Evolutionary conservation across 106 monocot species (phyloP).

Genomic region (Phalaenopsis aphrodite): DNA sequence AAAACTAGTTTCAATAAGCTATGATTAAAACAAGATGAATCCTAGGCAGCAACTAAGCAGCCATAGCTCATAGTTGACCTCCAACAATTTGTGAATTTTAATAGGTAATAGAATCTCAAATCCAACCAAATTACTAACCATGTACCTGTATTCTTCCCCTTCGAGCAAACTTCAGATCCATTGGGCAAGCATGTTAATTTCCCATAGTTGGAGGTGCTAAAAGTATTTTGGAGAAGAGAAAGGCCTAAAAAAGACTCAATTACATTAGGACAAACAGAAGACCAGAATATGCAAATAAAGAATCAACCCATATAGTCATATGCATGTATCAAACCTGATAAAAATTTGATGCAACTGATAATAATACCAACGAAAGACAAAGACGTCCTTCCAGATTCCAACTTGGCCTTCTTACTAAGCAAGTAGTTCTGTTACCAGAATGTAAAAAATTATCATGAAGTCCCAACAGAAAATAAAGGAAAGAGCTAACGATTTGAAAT

Average conservation of each 20-base stretch:
- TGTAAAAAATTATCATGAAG: neutral
- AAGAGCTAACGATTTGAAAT: neutral
- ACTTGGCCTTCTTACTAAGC: constrained; percentile 46
- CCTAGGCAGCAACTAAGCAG: neutral
- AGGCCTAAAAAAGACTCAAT: constrained; percentile 31
- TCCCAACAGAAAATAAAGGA: neutral
- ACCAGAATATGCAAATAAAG: neutral
- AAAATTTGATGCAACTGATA: constrained; percentile 54
- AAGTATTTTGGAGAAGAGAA: constrained; percentile 39
- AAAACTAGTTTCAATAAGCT: neutral
- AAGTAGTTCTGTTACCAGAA: constrained; percentile 52
- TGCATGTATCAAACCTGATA: constrained; percentile 59
- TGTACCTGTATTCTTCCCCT: constrained; percentile 39
- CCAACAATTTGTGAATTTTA: neutral
- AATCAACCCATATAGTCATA: neutral
- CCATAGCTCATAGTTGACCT: neutral
- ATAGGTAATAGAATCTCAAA: neutral
- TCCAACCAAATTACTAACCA: constrained; percentile 1
- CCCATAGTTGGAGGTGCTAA: constrained; percentile 7
- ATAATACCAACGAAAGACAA: constrained; percentile 70
- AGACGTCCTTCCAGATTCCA: constrained; percentile 24
- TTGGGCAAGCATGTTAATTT: constrained; percentile 17
- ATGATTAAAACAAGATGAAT: neutral
- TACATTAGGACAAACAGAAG: neutral
- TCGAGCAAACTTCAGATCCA: constrained; percentile 18